These are phyloP conservation scores for Aurantiochytrium sp. DNA, from an alignment of 108 stramenopile species.

Conservation along the genomic window DNA sequence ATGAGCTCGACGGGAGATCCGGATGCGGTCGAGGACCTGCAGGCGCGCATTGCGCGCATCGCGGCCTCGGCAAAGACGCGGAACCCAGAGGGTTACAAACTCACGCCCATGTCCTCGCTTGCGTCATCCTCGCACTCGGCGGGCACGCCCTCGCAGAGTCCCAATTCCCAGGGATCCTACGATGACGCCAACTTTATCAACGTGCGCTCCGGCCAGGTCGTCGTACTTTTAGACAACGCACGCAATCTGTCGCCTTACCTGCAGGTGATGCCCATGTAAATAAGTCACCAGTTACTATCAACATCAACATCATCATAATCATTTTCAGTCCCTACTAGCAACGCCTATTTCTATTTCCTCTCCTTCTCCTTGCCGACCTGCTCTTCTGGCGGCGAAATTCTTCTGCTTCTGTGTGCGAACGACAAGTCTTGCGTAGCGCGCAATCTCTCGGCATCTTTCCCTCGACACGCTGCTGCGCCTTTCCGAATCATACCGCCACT, in stretches of 20 bases:
- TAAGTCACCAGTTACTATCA: background rate
- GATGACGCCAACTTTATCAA: conserved; percentile 6
- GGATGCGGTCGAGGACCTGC: background rate
- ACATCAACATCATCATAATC: background rate
- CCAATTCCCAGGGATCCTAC: background rate
- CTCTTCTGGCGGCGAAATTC: too few species aligned
- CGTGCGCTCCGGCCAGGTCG: background rate
- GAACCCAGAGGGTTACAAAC: background rate
- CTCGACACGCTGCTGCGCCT: too few species aligned
- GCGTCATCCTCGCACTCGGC: background rate
- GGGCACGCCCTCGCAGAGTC: background rate
- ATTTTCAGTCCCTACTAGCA: too few species aligned
- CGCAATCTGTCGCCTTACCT: conserved; percentile 7
- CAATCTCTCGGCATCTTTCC: too few species aligned
- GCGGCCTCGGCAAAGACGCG: background rate
- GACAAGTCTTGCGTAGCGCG: too few species aligned
- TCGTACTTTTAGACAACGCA: background rate
- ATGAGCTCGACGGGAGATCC: background rate
- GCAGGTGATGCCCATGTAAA: conserved; percentile 5
- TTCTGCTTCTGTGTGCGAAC: too few species aligned
- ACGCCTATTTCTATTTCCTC: too few species aligned
- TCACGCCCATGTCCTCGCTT: background rate
- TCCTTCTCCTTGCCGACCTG: too few species aligned
- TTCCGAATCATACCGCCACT: too few species aligned
- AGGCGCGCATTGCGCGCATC: background rate